phyloP scores from a whole-genome alignment of 2,329 filamentous ascomycete species.

The Leptographium wingfieldii region DNA sequence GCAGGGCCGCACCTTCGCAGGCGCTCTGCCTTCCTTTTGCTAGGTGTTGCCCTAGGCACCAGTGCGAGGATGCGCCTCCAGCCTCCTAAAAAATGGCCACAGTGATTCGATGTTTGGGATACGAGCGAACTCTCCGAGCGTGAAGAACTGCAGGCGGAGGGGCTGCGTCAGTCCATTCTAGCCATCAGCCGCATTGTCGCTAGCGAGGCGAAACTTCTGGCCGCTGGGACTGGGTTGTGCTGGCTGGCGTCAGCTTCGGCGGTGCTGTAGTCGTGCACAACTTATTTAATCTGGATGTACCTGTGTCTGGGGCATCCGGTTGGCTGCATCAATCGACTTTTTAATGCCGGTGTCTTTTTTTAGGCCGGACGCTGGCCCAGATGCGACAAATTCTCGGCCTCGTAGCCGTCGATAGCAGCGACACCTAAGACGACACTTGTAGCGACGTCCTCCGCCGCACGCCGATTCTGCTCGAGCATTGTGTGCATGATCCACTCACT shows the following conservation, averaged over 20 bases:
- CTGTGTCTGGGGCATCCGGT: neutral
- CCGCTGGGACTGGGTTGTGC: conserved; percentile 18
- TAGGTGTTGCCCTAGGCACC: conserved; percentile 37
- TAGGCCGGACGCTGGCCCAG: conserved; percentile 16
- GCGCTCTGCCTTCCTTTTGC: conserved; percentile 28
- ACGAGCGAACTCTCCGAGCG: conserved; percentile 26
- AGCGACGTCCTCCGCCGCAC: conserved; percentile 18
- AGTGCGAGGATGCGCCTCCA: conserved; percentile 14
- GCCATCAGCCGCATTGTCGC: conserved; percentile 20
- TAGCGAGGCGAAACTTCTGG: conserved; percentile 16
- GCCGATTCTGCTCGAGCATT: conserved; percentile 31
- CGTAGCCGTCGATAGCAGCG: neutral
- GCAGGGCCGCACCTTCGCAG: conserved; percentile 19
- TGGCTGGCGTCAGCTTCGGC: conserved; percentile 34
- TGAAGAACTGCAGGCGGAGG: conserved; percentile 29
- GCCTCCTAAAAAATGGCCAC: conserved; percentile 14
- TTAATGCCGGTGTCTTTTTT: conserved; percentile 24
- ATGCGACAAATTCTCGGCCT: conserved; percentile 20
- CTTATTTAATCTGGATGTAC: conserved; percentile 5
- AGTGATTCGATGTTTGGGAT: conserved; percentile 32
- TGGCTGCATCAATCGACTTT: conserved; percentile 24
- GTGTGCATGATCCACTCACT: conserved; percentile 27
- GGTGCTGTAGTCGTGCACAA: conserved; percentile 17
- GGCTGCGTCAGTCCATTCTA: conserved; percentile 24
- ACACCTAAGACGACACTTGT: too few species aligned